A percentile compares a stretch with the other conserved stretches of the same genome.
Conservation (phyloP, 2,329 filamentous ascomycete genomes). For the Dothistroma pini region DNA sequence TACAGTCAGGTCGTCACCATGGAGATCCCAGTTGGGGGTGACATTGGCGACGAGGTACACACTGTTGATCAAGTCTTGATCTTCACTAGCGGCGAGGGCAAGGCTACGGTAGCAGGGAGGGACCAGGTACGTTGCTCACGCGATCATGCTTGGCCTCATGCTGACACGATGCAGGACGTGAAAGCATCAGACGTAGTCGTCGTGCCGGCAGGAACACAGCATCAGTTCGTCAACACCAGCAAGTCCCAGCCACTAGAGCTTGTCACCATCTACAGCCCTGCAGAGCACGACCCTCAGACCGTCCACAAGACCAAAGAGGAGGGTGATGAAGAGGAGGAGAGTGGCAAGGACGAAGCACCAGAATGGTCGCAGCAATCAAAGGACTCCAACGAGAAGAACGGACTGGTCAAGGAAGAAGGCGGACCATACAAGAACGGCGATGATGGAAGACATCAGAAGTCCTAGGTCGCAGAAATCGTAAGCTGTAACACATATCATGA, state of each 20-base stretch:
- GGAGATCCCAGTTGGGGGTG: constrained; percentile 60
- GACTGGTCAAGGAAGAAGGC: constrained; percentile 49
- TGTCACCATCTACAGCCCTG: constrained; percentile 61
- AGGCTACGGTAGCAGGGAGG: constrained; percentile 57
- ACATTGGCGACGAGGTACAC: constrained; percentile 66
- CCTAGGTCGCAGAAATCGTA: constrained; percentile 9
- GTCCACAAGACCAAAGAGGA: constrained; percentile 62
- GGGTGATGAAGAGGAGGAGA: constrained; percentile 60
- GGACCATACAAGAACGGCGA: constrained; percentile 37
- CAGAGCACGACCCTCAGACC: constrained; percentile 57
- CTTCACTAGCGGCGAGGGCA: constrained; percentile 58
- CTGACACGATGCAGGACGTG: constrained; percentile 38
- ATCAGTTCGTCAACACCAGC: constrained; percentile 60
- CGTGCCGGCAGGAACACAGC: constrained; percentile 62
- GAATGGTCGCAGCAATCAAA: constrained; percentile 57
- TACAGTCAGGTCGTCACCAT: constrained; percentile 63
- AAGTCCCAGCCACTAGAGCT: constrained; percentile 58
- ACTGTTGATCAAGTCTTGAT: constrained; percentile 63
- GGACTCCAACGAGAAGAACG: constrained; percentile 55
- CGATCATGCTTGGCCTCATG: constrained; percentile 9
- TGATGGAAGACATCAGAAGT: constrained; percentile 36
- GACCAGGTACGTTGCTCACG: constrained; percentile 44
- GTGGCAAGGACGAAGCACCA: constrained; percentile 58
- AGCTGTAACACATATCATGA: neutral
- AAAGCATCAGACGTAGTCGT: constrained; percentile 57